Evolutionary conservation across 176 grass and related monocot genomes (phyloP), one percentile per base, ranked within the genome.

Genomic region (Juncus effusus): DNA sequence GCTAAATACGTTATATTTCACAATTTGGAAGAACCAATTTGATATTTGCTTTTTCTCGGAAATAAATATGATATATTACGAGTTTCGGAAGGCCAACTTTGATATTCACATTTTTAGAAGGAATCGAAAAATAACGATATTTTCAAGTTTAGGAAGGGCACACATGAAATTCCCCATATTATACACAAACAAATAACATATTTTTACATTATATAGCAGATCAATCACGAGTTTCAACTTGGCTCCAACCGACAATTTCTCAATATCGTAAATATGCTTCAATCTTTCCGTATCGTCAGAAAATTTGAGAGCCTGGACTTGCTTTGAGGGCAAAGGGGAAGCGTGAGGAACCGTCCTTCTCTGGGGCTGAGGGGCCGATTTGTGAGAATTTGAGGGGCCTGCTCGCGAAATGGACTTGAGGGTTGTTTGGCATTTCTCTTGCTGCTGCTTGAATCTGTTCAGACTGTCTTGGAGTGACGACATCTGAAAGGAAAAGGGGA

Each of bases 251-350:
- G 84, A 87, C 74, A 84, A 90, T 59, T 90, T 96, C 64, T 84
- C 76, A 62, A 96, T 84, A 3, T 72, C 73, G 77, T 96, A 87
- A 16, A 96, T 87, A 10, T 96, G 81, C 12, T 96, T 86, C 11
- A 96, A 67, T 74, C 87, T 90, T 79, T 96, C 84, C 37, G 84
- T 96, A 61, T 96, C 87, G 80, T 90, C 90, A 28, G 87, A 96
- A 67, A 96, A 96, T 61, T 96, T 90, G 16, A 90, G 68, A 52
- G 76, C 70, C 1, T 79, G 56, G 61, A 55, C 7, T 16, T 78
- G 65, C 60, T 79, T 87, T 54, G 83, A 40, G 61, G 81, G 76
- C 65, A 77, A 51, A 38, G 75, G 82, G 54, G 66, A 70, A 16
- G 66, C 9, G 36, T 70, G 66, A 40, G 74, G 64, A 59, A 74